These are phyloP conservation scores for Boechera retrofracta DNA, from an alignment of 345 rosid species.

Conservation along the genomic window DNA sequence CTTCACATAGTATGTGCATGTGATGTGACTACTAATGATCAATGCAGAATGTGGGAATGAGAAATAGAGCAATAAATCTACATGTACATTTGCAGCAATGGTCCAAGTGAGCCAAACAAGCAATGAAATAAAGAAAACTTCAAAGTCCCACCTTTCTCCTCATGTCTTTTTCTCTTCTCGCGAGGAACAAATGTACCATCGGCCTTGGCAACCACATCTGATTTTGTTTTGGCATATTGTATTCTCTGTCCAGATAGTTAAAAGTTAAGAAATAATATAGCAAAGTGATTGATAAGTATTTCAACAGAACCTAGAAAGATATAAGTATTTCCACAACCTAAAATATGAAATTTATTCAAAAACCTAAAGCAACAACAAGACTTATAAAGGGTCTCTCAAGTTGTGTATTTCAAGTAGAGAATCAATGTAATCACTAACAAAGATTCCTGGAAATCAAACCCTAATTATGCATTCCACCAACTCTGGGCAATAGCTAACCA, in stretches of 20 bases:
- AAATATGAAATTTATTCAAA: no score
- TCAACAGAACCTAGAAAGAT: neutral
- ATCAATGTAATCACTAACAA: no score
- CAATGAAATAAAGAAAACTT: neutral
- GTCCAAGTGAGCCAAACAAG: neutral
- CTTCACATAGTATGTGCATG: neutral
- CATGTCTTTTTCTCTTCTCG: constrained; percentile 92
- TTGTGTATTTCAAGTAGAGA: no score
- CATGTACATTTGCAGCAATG: constrained; percentile 6
- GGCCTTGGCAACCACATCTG: constrained; percentile 91
- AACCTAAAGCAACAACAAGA: neutral
- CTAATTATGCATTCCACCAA: neutral
- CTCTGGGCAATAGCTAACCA: neutral
- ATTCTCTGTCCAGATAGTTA: constrained; percentile 64
- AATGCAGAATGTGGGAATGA: constrained; percentile 4
- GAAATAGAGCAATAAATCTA: neutral
- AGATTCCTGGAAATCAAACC: neutral
- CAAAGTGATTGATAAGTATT: neutral
- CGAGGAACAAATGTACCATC: constrained; percentile 98
- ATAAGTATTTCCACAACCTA: neutral
- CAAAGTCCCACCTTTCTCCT: constrained; percentile 72
- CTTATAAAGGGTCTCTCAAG: neutral
- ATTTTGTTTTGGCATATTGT: constrained; percentile 90
- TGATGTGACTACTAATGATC: neutral
- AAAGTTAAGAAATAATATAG: neutral